A percentile compares a stretch with the other conserved stretches of the same genome.
Evolutionary conservation across 148 eudicot species (phyloP).

Genomic region (Rhododendron mucronatum): DNA sequence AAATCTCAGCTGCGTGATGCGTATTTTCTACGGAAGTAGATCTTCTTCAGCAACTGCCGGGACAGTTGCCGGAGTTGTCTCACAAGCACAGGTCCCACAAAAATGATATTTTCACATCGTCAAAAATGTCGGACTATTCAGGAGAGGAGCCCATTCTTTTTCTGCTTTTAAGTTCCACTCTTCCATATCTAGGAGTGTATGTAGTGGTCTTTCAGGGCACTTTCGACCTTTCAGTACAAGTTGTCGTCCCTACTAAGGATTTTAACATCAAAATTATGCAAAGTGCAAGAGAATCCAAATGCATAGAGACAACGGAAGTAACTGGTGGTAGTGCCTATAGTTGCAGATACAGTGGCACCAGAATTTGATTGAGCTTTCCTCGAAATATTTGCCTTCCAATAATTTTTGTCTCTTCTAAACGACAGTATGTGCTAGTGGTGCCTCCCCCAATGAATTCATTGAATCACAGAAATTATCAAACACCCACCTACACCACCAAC

Average conservation of each 20-base stretch:
- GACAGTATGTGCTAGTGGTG: background rate
- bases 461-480: background rate
- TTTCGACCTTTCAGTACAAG: background rate
- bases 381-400: background rate
- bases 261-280: background rate
- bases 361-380: background rate
- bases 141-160: background rate
- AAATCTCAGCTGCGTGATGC: background rate
- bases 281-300: conserved; percentile 3
- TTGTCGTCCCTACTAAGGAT: background rate
- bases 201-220: background rate
- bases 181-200: background rate
- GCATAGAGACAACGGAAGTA: background rate
- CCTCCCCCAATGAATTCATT: background rate
- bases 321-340: background rate
- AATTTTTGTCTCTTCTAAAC: background rate
- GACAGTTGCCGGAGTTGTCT: background rate
- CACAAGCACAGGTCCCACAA: background rate
- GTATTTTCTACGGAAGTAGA: background rate
- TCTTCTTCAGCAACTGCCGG: background rate
- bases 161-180: background rate
- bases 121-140: background rate
- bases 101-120: background rate
- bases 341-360: background rate
- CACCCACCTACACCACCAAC: background rate